Evolutionary conservation across 1,139 yeast genomes (phyloP).

Genomic region (Candida gigantensis): DNA sequence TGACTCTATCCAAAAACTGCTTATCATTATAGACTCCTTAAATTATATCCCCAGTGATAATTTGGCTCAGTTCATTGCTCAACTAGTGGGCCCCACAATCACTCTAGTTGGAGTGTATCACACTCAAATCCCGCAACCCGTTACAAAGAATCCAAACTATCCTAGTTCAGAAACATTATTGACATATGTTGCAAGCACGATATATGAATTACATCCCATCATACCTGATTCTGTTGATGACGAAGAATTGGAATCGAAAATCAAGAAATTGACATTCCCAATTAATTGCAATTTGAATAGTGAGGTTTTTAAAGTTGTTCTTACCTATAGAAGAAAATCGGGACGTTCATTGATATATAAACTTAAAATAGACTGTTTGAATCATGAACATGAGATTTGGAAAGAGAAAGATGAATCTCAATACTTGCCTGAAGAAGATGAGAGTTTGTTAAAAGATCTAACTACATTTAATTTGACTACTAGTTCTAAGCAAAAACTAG

Average conservation of each 20-base stretch:
- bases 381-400: slow-evolving; percentile 52
- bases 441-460: slow-evolving; percentile 60
- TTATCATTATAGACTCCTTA: slow-evolving; percentile 67
- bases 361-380: slow-evolving; percentile 51
- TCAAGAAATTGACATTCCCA: slow-evolving; percentile 51
- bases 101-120: slow-evolving; percentile 66
- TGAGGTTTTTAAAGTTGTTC: slow-evolving; percentile 43
- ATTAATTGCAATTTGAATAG: slow-evolving; percentile 46
- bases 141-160: slow-evolving; percentile 31
- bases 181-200: slow-evolving; percentile 69
- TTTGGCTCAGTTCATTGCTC: slow-evolving; percentile 54
- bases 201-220: slow-evolving; percentile 46
- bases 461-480: slow-evolving; percentile 88
- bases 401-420: slow-evolving; percentile 26
- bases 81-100: slow-evolving; percentile 54
- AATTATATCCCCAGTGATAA: slow-evolving; percentile 54
- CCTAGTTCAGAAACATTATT: slow-evolving; percentile 56
- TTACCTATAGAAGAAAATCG: slow-evolving; percentile 76
- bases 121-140: slow-evolving; percentile 41
- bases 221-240: slow-evolving; percentile 33
- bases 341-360: slow-evolving; percentile 71
- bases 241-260: slow-evolving; percentile 48
- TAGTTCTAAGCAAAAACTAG: slow-evolving; percentile 69
- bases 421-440: no score
- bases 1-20: slow-evolving; percentile 22